Conservation (phyloP, 2,329 filamentous ascomycete genomes). For the Chrysoporthe cubensis region DNA sequence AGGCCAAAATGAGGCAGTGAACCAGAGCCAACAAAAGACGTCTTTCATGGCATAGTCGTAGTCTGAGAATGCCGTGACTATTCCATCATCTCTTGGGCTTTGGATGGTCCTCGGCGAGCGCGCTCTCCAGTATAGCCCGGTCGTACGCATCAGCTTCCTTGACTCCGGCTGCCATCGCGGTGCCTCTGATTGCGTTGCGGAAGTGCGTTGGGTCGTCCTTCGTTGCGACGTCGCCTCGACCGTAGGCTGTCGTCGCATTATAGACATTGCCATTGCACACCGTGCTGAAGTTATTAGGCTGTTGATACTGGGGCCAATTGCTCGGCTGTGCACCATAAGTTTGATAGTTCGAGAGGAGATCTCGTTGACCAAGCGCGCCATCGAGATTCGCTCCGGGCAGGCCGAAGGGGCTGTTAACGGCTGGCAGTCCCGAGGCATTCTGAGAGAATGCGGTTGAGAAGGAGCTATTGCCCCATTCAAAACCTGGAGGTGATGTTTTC, state of each 20-base stretch:
- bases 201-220: conserved; percentile 34
- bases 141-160: conserved; percentile 33
- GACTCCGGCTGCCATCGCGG: conserved; percentile 27
- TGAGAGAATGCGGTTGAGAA: conserved; percentile 36
- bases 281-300: conserved; percentile 17
- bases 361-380: conserved; percentile 17
- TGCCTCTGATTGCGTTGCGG: conserved; percentile 30
- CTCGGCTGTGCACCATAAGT: conserved; percentile 6
- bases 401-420: conserved; percentile 40
- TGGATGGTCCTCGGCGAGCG: conserved; percentile 25
- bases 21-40: background rate
- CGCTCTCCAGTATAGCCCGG: conserved; percentile 31
- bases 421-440: conserved; percentile 37
- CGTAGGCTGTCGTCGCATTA: conserved; percentile 32
- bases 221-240: conserved; percentile 26
- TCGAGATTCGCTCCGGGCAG: conserved; percentile 30
- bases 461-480: conserved; percentile 29
- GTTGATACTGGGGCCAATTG: conserved; percentile 13
- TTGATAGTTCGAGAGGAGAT: conserved; percentile 17
- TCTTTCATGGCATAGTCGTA: no score
- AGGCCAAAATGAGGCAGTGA: background rate
- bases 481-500: conserved; percentile 24
- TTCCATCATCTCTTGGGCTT: conserved; percentile 23
- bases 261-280: conserved; percentile 30
- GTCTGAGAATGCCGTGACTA: background rate